Evolutionary conservation across 2,329 filamentous ascomycete genomes (phyloP), one percentile per base, ranked within the genome.

Genomic region (Westerdykella aurantiaca): DNA sequence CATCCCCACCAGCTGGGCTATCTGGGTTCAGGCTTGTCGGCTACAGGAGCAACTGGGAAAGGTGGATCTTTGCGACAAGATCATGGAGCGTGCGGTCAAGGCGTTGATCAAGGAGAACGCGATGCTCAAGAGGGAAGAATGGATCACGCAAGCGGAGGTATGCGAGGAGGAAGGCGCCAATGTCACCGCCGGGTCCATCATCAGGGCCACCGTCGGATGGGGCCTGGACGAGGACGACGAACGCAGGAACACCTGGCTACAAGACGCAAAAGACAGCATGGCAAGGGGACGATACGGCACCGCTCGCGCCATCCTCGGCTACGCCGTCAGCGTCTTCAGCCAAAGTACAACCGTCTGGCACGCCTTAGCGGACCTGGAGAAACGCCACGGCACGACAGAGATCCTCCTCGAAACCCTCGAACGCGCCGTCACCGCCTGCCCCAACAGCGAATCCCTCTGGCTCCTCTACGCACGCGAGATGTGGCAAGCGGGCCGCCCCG

Each of bases 91-190:
- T 72, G 93, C 88, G 37, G 82, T 96, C 25, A 88, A 94, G 60
- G 83, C 89, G 16, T 76, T 98, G 25, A 88, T 84, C 31, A 88
- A 89, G 58, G 89, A 95, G 60, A 90, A 87, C 22, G 91, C 93
- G 10, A 98, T 98, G 94, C 80, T 93, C 33, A 95, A 95, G 68
- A 84, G 94, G 34, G 93, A 98, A 64, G 90, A 96, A 55, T 98
- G 93, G 93, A 94, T 98, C 42, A 77, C 80, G 5, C 89, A 97
- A 67, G 94, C 93, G 0, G 93, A 98, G 66, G 86, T 86, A 51
- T 97, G 91, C 61, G 93, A 98, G 68, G 85, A 88, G 45, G 93
- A 97, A 64, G 90, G 88, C 6, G 89, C 90, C 13, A 75, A 86
- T 10, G 73, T 90, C 34, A 97, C 93, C 0, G 95, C 90, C 61